phyloP scores from a whole-genome alignment of 148 eudicot species.

The Persicaria maculosa region DNA sequence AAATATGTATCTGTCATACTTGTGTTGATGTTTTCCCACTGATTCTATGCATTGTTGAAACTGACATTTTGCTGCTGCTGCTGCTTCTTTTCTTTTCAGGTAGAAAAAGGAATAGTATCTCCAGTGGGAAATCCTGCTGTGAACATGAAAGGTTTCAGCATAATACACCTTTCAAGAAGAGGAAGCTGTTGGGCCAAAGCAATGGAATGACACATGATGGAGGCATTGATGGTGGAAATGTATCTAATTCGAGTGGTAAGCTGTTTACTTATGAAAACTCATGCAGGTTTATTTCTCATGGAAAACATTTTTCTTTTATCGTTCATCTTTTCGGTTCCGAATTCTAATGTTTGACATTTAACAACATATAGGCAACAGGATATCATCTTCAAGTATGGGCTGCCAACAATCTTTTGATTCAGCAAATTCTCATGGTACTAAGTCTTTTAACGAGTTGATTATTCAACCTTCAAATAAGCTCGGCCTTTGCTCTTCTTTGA shows the following conservation, averaged over 20 bases:
- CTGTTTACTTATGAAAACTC: conserved; percentile 28
- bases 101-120: conserved; percentile 36
- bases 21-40: conserved; percentile 8
- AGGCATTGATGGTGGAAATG: conserved; percentile 70
- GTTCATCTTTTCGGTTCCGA: neutral
- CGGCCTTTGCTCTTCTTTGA: neutral
- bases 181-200: conserved; percentile 49
- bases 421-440: conserved; percentile 53
- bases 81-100: conserved; percentile 25
- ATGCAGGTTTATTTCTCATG: conserved; percentile 40
- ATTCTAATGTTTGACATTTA: conserved; percentile 8
- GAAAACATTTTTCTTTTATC: neutral
- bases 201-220: conserved; percentile 45
- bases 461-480: neutral
- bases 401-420: conserved; percentile 39
- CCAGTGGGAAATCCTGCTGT: conserved; percentile 43
- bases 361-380: conserved; percentile 38
- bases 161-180: conserved; percentile 64
- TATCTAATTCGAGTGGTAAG: conserved; percentile 68
- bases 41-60: neutral
- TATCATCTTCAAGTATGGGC: conserved; percentile 34
- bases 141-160: conserved; percentile 46
- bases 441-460: neutral
- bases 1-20: conserved; percentile 17
- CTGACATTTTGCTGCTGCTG: neutral